Evolutionary conservation across 306 rosid genomes (phyloP).

Genomic region (Dicorynia guianensis): DNA sequence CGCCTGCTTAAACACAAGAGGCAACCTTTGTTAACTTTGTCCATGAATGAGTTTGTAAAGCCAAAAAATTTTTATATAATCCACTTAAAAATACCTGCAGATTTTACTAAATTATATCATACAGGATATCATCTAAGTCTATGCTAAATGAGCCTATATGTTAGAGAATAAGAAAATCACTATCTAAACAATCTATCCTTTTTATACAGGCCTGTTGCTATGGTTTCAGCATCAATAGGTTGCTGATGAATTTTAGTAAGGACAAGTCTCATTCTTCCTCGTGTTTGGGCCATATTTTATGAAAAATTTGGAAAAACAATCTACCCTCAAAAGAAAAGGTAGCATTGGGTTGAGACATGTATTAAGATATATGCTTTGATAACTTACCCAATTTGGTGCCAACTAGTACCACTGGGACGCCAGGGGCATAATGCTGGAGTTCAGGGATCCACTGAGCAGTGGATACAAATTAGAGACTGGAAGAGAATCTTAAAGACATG

Average conservation of each 20-base stretch:
- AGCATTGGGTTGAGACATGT: conserved; percentile 11
- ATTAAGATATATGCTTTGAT: conserved; percentile 21
- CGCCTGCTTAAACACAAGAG: too few relatives aligned
- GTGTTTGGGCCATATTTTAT: not conserved
- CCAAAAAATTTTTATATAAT: too few relatives aligned
- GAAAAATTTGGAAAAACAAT: not conserved
- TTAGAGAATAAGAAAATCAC: too few relatives aligned
- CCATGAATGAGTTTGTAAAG: too few relatives aligned
- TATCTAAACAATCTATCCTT: too few relatives aligned
- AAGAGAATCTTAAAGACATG: conserved; percentile 22
- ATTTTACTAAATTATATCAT: not conserved
- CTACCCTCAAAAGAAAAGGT: not conserved
- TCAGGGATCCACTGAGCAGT: conserved; percentile 86
- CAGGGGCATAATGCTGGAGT: conserved; percentile 89
- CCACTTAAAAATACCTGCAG: not conserved
- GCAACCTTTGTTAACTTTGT: too few relatives aligned
- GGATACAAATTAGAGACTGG: conserved; percentile 26
- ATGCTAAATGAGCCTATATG: not conserved
- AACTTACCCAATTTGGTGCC: conserved; percentile 86
- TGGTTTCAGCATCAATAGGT: not conserved
- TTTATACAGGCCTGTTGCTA: not conserved
- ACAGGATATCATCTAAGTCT: not conserved
- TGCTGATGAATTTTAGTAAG: too few relatives aligned
- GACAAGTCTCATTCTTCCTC: not conserved
- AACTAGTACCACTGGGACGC: conserved; percentile 76